Percentiles rank a stretch among this genome's conserved stretches.
Evolutionary conservation across 2,329 filamentous ascomycete species (phyloP).

Genomic region (Hypoxylon sp.): DNA sequence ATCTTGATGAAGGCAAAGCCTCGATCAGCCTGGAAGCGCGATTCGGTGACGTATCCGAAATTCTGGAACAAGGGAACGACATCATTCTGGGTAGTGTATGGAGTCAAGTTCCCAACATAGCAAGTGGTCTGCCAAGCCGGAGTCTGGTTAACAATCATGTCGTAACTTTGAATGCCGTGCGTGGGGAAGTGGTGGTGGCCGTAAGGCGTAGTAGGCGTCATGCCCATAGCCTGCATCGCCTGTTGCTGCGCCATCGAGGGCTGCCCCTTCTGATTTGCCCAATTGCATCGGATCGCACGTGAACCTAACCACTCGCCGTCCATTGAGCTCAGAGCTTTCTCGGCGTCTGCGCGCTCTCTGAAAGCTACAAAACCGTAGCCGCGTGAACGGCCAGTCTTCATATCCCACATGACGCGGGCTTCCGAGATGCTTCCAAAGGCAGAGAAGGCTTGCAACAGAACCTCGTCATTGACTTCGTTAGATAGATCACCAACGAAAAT

Average conservation of each 20-base stretch:
- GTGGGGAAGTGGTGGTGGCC: slow-evolving; percentile 98
- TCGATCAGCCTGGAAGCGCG: slow-evolving; percentile 96
- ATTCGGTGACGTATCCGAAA: slow-evolving; percentile 97
- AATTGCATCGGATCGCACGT: slow-evolving; percentile 98
- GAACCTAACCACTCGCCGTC: slow-evolving; percentile 99
- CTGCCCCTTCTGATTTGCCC: slow-evolving; percentile 99
- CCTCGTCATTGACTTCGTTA: slow-evolving; percentile 98
- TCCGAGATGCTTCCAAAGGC: slow-evolving; percentile 96
- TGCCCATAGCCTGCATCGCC: slow-evolving; percentile 96
- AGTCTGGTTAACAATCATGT: slow-evolving; percentile 95
- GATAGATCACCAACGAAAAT: slow-evolving; percentile 98
- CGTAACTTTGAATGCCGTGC: slow-evolving; percentile 95
- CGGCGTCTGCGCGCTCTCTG: slow-evolving; percentile 91
- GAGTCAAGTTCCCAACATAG: slow-evolving; percentile 97
- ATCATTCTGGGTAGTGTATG: slow-evolving; percentile 96
- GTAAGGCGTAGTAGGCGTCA: slow-evolving; percentile 96
- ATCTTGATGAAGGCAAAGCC: slow-evolving; percentile 99
- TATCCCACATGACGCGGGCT: slow-evolving; percentile 99
- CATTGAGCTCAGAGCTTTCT: slow-evolving; percentile 97
- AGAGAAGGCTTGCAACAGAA: slow-evolving; percentile 92
- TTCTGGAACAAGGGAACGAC: slow-evolving; percentile 98
- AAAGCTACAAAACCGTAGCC: slow-evolving; percentile 99
- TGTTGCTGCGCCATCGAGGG: slow-evolving; percentile 98
- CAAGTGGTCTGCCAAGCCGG: slow-evolving; percentile 98
- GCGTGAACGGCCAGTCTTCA: slow-evolving; percentile 98